Evolutionary conservation across 2,329 filamentous ascomycete species (phyloP), one percentile per base, ranked within the genome.

Genomic region (Thielaviopsis populi): DNA sequence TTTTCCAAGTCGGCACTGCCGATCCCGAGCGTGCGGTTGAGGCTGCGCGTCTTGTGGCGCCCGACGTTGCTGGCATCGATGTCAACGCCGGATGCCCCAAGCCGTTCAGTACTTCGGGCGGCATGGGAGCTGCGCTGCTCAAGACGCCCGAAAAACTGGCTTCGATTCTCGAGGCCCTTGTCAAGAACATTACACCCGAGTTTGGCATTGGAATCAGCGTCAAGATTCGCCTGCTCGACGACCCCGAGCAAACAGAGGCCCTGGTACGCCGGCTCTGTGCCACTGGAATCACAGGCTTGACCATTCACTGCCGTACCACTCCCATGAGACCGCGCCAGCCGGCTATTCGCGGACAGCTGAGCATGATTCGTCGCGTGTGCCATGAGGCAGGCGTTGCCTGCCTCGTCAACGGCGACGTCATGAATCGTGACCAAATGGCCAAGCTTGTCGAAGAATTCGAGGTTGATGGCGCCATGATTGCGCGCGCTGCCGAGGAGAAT

Each of bases 81-180:
- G 87, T 99, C 67, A 99, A 99, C 73, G 91, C 94, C 0, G 94
- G 94, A n/a, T 99, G 94, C 72, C 94, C 94, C 0, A 99, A 99
- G 74, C 89, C 92, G 0, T 99, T 99, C 75, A 95, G 89, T 71
- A 96, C 92, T 1, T 83, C 82, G 67, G 91, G 91, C 66, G 94
- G 94, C 59, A 99, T 99, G 94, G 94, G 94, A 59, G 94, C 94
- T 0, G 92, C 91, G 1, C 80, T 99, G 22, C 81, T 99, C 17
- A 83, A 83, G 69, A 92, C 87, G 0, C 92, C 94, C 0, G 91
- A 97, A 68, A 84, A 83, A 70, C 81, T 99, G 0, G 87, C 85
- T 69, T 81, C 85, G 0, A 99, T 99, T 68, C 79, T 99, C 7
- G 85, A 87, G 67, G 85, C 89, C 0, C 79, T 99, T 10, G 91